Conservation (phyloP, 2,329 filamentous ascomycete genomes). For the Penicillium expansum region DNA sequence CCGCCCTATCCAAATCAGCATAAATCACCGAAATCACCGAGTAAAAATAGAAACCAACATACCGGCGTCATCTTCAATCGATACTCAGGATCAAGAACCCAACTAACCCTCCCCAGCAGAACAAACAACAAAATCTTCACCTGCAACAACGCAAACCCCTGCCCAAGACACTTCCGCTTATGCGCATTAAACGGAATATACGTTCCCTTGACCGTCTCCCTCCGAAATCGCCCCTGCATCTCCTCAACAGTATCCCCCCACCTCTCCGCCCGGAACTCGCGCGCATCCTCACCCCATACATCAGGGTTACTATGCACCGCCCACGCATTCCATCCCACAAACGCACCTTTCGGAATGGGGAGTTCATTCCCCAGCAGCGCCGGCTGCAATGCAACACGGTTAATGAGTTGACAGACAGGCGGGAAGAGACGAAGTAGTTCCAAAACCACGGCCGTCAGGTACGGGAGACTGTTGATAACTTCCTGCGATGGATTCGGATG, state of each 20-base stretch:
- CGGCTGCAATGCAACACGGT: constrained; percentile 38
- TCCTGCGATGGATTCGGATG: constrained; percentile 20
- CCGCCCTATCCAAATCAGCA: constrained; percentile 21
- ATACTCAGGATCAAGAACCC: constrained; percentile 24
- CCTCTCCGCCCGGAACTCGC: constrained; percentile 37
- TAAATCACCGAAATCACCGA: not conserved
- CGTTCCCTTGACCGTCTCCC: constrained; percentile 25
- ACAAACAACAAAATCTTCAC: constrained; percentile 27
- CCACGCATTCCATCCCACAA: constrained; percentile 44
- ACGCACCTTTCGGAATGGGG: constrained; percentile 38
- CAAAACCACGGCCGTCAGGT: constrained; percentile 46
- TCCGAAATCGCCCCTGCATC: constrained; percentile 28
- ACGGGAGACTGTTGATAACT: constrained; percentile 39
- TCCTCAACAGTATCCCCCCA: constrained; percentile 37
- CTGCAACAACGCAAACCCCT: constrained; percentile 31
- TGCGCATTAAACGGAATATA: constrained; percentile 34
- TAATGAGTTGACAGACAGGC: constrained; percentile 51
- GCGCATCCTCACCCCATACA: constrained; percentile 33
- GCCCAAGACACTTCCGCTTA: constrained; percentile 30
- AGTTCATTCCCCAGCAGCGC: constrained; percentile 29
- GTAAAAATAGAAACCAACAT: constrained; percentile 1
- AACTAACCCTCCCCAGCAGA: constrained; percentile 19
- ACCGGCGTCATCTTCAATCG: constrained; percentile 28
- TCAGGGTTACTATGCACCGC: constrained; percentile 40
- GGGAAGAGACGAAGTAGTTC: constrained; percentile 51